Evolutionary conservation across 495 filamentous ascomycete species (phyloP), one percentile per base, ranked within the genome.

Genomic region (Elasticomyces elasticus): DNA sequence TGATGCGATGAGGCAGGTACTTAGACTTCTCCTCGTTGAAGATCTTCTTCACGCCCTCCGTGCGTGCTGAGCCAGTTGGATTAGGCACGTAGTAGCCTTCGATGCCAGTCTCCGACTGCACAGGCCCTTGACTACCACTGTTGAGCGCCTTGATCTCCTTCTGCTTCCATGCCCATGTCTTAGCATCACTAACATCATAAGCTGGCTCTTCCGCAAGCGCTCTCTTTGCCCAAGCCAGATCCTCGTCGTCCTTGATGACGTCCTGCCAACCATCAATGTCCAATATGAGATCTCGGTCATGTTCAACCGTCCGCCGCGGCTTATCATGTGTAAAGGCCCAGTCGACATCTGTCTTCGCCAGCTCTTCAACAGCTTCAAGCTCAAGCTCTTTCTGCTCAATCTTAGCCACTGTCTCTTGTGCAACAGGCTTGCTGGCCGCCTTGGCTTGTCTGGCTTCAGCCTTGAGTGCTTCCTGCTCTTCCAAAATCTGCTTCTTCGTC

Each of bases 1-100:
- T 91, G 69, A 99, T 87, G 48, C 94, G 89, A 74, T 99, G 92
- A 7, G 94, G 92, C 1, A 99, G 80, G 61, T 99, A 99, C 66
- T 94, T 94, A 27, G 89, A 95, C 71, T 99, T 99, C 65, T 97
- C 94, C 0, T 87, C 84, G 63, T 99, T 89, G 41, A 92, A 76
- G 38, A 99, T 96, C 71, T 88, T 91, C 69, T 89, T 91, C 47
- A 85, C 82, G 19, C 89, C 89, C 76, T 97, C 89, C 0, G 92
- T 96, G 52, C 92, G 79, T 35, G 92, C 91, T 62, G 80, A 84
- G 28, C 92, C 92, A 24, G 86, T 85, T 0, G 71, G 48, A 55
- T 96, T 99, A 0, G 85, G 79, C 17, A 95, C 85, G 66, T 95
- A 95, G 62, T 97, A 95, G 33, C 90, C 94, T 42, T 85, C 79